Evolutionary conservation across 306 rosid genomes (phyloP), one percentile per base, ranked within the genome.

Genomic region (Sophora flavescens): DNA sequence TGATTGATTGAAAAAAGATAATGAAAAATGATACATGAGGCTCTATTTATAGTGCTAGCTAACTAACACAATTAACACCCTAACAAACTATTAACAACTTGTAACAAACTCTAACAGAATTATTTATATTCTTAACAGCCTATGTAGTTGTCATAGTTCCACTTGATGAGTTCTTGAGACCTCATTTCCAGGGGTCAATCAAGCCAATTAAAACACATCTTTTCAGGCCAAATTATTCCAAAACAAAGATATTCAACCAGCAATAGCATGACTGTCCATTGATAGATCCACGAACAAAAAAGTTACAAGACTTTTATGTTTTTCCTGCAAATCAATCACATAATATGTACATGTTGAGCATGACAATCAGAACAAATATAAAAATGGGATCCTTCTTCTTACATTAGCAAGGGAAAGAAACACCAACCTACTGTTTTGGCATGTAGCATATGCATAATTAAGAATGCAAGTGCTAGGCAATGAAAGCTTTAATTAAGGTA

Each of bases 391-490:
- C 32, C 50, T 81, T 36, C 35, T 53, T 18, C 36, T 52, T 16
- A 16, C 13, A 17, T 38, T 4, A 59, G 17, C 10, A 50, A 59
- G 72, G 14, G 10, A 48, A 42, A 78, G 36, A 17, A 41, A 47
- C 22, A 58, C 6, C 18, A 12, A 17, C 50, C 10, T 22, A 38
- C 26, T 22, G 15, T 17, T 16, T 45, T 58, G 52, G 76, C 44
- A 78, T 11, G 17, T 58, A 41, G 76, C 44, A 78, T 11, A 13
- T 38, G 39, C 33, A 17, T 13, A 6, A 28, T 2, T 36, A 53
- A 58, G 39, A 70, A 39, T 62, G n/a, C 30, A 71, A 4, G 68
- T 72, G 69, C 35, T 28, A 57, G 70, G 57, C 57, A 70, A 16
- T 33, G 64, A 62, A 76, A 54, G 41, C 75, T 70, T 74, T 28